These are phyloP conservation scores for Huntiella moniliformis DNA, from an alignment of 2,329 filamentous ascomycete species.

Conservation along the genomic window DNA sequence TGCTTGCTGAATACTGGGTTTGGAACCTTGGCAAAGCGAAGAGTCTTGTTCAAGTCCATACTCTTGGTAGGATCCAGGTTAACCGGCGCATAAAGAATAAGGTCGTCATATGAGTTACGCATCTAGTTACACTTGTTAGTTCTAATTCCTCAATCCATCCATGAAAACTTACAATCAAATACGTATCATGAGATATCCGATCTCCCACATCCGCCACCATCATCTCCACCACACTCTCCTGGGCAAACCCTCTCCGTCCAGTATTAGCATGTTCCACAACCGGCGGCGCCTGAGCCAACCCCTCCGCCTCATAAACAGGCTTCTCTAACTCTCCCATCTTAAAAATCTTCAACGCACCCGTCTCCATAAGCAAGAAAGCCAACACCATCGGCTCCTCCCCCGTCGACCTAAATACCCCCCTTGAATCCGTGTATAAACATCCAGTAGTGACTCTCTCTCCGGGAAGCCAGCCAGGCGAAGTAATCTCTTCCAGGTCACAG, in stretches of 20 bases:
- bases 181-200: constrained; percentile 46
- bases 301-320: constrained; percentile 56
- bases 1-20: constrained; percentile 26
- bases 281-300: constrained; percentile 59
- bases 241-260: constrained; percentile 48
- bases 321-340: constrained; percentile 53
- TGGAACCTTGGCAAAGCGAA: constrained; percentile 58
- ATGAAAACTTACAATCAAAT: constrained; percentile 50
- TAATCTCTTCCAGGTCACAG: constrained; percentile 70
- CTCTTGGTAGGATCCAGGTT: constrained; percentile 29
- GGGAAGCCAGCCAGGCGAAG: constrained; percentile 21
- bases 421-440: constrained; percentile 58
- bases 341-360: constrained; percentile 64
- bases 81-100: constrained; percentile 66
- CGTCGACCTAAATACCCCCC: constrained; percentile 33
- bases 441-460: constrained; percentile 41
- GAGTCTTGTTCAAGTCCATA: constrained; percentile 30
- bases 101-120: constrained; percentile 61
- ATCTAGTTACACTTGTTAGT: constrained; percentile 29
- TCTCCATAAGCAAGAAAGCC: constrained; percentile 57
- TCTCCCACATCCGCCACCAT: constrained; percentile 75
- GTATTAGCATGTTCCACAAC: constrained; percentile 49
- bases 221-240: constrained; percentile 60
- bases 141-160: background rate
- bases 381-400: constrained; percentile 32